Base-by-base conservation (phyloP, 1,284 basidiomycete species). In the Malassezia sp. region DNA sequence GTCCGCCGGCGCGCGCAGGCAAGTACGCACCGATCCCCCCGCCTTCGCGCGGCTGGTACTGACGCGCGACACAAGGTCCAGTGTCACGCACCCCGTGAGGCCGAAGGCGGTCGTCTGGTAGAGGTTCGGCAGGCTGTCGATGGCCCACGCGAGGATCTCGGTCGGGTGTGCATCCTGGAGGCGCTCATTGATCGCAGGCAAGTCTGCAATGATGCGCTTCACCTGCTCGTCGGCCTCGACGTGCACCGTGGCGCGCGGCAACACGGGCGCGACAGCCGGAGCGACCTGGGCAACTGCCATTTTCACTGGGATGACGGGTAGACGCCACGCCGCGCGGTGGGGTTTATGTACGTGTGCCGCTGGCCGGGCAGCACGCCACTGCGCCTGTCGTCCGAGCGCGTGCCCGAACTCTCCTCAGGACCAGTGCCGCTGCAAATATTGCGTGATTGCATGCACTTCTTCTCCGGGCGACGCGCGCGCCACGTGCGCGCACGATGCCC, bases 81-180 rank as follows among this genome's bases (percentile, higher is more conserved):
- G 53, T 9, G 63, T 68, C 42, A 68, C 64, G 56, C 67, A 70
- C 23, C 67, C 67, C 6, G 67, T 70, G 33, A 70, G 47, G 21
- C 67, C 67, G 38, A 67, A 70, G 2, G 67, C 67, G 11, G 66
- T 70, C 28, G 67, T 70, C 51, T 70, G 67, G 45, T 67, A 70
- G 23, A 70, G 59, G 14, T 60, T 55, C 10, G 67, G 65, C 11
- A 70, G 53, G 52, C 67, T 63, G 54, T 70, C 63, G 41, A 70
- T 60, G 24, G 67, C 54, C 67, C 67, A 70, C 12, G 56, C 54
- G 42, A 70, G 51, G 42, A 70, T 68, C 33, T 68, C 59, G 21
- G 49, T 28, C 2, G 67, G 67, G 34, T 52, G 52, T 17, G 67
- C 61, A 31, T 67, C 53, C 30, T 57, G 56, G 22, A 70, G 54